Percentiles rank a stretch among this genome's conserved stretches.
Evolutionary conservation across 2,329 filamentous ascomycete species (phyloP).

Genomic region (Calcarisporium arbuscula): DNA sequence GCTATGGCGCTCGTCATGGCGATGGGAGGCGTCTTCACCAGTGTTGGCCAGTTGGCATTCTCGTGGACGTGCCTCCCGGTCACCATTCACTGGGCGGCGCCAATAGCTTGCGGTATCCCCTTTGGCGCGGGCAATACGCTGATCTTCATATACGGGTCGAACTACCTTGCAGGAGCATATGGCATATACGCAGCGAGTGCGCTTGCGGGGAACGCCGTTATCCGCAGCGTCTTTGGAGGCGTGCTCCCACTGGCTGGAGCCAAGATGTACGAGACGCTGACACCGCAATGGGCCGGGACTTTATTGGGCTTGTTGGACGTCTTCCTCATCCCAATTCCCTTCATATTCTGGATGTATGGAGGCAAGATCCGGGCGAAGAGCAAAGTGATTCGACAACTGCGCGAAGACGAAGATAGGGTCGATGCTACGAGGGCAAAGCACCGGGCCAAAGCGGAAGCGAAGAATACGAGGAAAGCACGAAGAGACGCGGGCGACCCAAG

Average conservation of each 20-base stretch:
- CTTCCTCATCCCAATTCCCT: constrained; percentile 68
- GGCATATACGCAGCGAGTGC: constrained; percentile 78
- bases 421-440: constrained; percentile 25
- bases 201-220: constrained; percentile 71
- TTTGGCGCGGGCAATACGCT: constrained; percentile 73
- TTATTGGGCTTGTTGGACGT: constrained; percentile 69
- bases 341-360: constrained; percentile 66
- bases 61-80: constrained; percentile 78
- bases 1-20: constrained; percentile 76
- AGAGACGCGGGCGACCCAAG: constrained; percentile 12
- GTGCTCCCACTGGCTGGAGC: constrained; percentile 69
- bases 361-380: constrained; percentile 46
- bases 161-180: constrained; percentile 74
- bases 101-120: constrained; percentile 70
- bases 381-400: constrained; percentile 37
- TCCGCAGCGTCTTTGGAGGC: constrained; percentile 69
- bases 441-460: constrained; percentile 16
- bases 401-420: constrained; percentile 35
- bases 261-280: constrained; percentile 61
- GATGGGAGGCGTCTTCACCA: constrained; percentile 66
- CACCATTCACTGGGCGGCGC: constrained; percentile 74
- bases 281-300: constrained; percentile 74
- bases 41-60: constrained; percentile 78
- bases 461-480: constrained; percentile 12
- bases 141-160: constrained; percentile 76